These are phyloP conservation scores for Nyssa sinensis DNA, from an alignment of 148 eudicot genomes.

Conservation along the genomic window DNA sequence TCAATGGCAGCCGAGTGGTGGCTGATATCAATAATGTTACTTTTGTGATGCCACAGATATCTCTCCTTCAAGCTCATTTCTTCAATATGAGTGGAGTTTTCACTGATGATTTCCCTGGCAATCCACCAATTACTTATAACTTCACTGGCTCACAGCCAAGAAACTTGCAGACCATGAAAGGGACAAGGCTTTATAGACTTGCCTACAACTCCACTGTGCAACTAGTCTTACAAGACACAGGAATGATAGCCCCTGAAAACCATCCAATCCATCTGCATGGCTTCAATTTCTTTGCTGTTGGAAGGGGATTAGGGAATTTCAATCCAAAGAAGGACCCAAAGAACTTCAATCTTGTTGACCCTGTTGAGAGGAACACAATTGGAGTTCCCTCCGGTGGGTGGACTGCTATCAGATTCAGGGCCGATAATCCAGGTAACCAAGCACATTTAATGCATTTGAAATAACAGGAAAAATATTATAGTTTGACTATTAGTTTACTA, in stretches of 20 bases:
- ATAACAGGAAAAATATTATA: too few species aligned
- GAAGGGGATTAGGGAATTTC: constrained; percentile 49
- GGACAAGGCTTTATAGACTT: constrained; percentile 49
- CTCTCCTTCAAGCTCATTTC: constrained; percentile 60
- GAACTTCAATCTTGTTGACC: constrained; percentile 53
- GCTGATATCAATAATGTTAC: constrained; percentile 57
- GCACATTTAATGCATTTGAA: background rate
- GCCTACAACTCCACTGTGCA: constrained; percentile 45
- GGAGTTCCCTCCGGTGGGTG: constrained; percentile 54
- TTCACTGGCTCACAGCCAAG: constrained; percentile 40
- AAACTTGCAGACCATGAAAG: constrained; percentile 31
- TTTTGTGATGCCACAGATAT: constrained; percentile 50
- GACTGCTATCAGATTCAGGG: constrained; percentile 52
- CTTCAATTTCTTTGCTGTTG: constrained; percentile 50
- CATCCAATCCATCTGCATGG: constrained; percentile 61
- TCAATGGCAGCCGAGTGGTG: constrained; percentile 41
- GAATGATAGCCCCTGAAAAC: constrained; percentile 43
- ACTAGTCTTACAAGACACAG: constrained; percentile 51
- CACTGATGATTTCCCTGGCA: constrained; percentile 51
- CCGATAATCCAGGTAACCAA: constrained; percentile 51
- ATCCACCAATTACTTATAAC: constrained; percentile 41
- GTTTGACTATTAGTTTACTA: too few species aligned
- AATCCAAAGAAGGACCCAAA: constrained; percentile 35
- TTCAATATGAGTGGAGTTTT: constrained; percentile 46
- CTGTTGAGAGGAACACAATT: constrained; percentile 49